A percentile compares a stretch with the other conserved stretches of the same genome.
Evolutionary conservation across 2,329 filamentous ascomycete species (phyloP).

Genomic region (Rachicladosporium sp.): DNA sequence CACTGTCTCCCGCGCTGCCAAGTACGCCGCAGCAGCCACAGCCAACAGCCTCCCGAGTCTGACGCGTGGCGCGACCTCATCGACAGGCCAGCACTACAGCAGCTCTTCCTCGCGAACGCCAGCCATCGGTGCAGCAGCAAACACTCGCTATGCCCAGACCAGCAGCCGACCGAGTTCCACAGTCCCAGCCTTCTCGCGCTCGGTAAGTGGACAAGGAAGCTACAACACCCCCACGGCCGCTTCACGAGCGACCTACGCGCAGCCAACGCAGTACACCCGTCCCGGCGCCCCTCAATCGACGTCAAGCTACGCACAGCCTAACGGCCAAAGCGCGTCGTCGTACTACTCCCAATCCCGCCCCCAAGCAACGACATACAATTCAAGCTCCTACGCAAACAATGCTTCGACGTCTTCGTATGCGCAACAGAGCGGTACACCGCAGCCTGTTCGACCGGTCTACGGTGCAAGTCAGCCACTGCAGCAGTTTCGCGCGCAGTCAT

Average conservation of each 20-base stretch:
- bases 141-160: conserved; percentile 22
- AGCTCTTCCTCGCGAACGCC: conserved; percentile 20
- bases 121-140: conserved; percentile 23
- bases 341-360: conserved; percentile 13
- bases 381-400: conserved; percentile 8
- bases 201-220: conserved; percentile 13
- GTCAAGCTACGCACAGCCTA: conserved; percentile 14
- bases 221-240: conserved; percentile 17
- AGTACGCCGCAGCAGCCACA: conserved; percentile 23
- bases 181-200: conserved; percentile 16
- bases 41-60: conserved; percentile 19
- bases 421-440: conserved; percentile 10
- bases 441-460: conserved; percentile 13
- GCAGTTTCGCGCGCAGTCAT: conserved; percentile 12
- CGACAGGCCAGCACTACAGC: conserved; percentile 20
- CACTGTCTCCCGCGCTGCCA: conserved; percentile 39
- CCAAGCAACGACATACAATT: conserved; percentile 7
- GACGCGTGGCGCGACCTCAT: conserved; percentile 17
- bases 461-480: conserved; percentile 11
- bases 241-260: conserved; percentile 12
- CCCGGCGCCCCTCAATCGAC: conserved; percentile 10
- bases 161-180: conserved; percentile 11
- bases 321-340: conserved; percentile 8
- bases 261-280: conserved; percentile 18
- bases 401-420: conserved; percentile 6